Base-by-base conservation (phyloP, 176 grass and related monocot genomes). In the Calamus simplicifolius region DNA sequence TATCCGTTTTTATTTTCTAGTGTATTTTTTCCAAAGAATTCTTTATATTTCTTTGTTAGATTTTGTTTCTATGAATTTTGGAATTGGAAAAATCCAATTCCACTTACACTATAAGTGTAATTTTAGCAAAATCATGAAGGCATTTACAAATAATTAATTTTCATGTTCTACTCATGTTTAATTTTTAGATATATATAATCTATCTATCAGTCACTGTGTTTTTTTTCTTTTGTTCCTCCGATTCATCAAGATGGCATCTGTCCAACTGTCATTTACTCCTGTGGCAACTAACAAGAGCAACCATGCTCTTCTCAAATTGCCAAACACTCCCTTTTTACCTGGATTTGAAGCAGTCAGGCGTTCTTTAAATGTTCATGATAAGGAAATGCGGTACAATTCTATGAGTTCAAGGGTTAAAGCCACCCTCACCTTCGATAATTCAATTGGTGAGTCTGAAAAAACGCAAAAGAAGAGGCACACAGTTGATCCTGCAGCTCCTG, bases 401-500 rank as follows among this genome's bases (percentile, higher is more conserved):
- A 3, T 73, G 15, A 70, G 13, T 62, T 70, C 74, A 8, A 77
- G 55, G 77, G 75, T 81, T 12, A 97, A 71, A 63, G 78, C 72
- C 51, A 71, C 75, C 49, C 78, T 77, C 16, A 59, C 71, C 55
- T 82, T 73, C 73, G 73, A 76, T 15, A 73, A 80, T 17, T 80
- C 84, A 12, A 51, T 50, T 63, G 29, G 68, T 15, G 84, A 85
- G 35, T 63, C 87, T 70, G 19, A 73, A 59, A 83, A 83, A 63
- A 14, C 67, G 15, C 82, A 70, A 70, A 67, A 82, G 58, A 82
- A 49, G 31, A 97, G 88, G 59, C 72, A 88, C 29, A 97, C 87
- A 3, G 66, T 92, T 25, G 78, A 97, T 71, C 84, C 84, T 48
- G 1, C 75, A 56, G 76, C 77, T 59, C 93, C 93, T 27, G 79